Conservation (phyloP, 2,329 filamentous ascomycete genomes). For the Venturia carpophila region DNA sequence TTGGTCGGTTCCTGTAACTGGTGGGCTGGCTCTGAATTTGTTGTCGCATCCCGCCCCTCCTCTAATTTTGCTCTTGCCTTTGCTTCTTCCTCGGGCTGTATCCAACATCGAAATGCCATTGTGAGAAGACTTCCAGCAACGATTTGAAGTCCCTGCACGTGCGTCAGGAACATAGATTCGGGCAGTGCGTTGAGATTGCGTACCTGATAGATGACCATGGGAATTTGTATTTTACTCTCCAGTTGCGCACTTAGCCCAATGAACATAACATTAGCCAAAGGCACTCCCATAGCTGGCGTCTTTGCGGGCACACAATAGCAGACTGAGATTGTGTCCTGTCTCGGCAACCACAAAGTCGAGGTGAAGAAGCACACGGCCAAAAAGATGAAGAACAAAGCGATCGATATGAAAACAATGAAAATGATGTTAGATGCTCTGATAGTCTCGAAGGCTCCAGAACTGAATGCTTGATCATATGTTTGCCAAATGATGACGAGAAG, state of each 20-base stretch:
- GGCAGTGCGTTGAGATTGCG: slow-evolving; percentile 35
- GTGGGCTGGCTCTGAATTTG: neutral
- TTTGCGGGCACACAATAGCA: slow-evolving; percentile 69
- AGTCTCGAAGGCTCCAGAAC: slow-evolving; percentile 52
- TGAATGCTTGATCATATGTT: slow-evolving; percentile 59
- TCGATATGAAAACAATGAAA: slow-evolving; percentile 60
- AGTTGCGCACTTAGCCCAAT: slow-evolving; percentile 46
- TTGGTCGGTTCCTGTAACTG: neutral
- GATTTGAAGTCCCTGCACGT: slow-evolving; percentile 12
- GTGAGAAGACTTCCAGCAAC: slow-evolving; percentile 13
- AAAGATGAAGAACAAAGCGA: slow-evolving; percentile 57
- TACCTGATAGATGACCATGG: slow-evolving; percentile 48
- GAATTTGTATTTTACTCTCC: slow-evolving; percentile 54
- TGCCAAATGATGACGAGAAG: slow-evolving; percentile 53
- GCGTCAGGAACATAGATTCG: neutral
- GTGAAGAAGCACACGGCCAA: slow-evolving; percentile 53
- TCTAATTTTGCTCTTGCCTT: slow-evolving; percentile 8
- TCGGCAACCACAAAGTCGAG: slow-evolving; percentile 46
- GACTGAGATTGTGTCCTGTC: slow-evolving; percentile 58
- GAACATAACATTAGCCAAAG: slow-evolving; percentile 62
- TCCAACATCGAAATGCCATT: slow-evolving; percentile 13
- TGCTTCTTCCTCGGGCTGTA: slow-evolving; percentile 7
- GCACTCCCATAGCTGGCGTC: slow-evolving; percentile 62
- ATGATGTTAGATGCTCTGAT: slow-evolving; percentile 54
- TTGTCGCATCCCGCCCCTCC: neutral